Evolutionary conservation across 2,329 filamentous ascomycete genomes (phyloP).

Genomic region (Calycina herbarum): DNA sequence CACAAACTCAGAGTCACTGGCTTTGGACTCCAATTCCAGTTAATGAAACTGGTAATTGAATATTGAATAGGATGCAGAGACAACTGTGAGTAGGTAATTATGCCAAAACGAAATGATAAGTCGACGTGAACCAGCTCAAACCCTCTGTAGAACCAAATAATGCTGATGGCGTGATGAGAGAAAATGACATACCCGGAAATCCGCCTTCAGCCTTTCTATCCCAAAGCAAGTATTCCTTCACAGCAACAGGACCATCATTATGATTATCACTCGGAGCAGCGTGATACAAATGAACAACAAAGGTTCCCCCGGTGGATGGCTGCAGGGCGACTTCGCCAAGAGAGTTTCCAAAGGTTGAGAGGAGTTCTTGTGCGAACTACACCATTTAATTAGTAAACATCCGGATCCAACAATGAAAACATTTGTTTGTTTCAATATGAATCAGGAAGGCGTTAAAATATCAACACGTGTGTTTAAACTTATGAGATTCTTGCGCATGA

Average conservation of each 20-base stretch:
- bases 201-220: conserved; percentile 84
- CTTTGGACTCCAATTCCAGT: too few species aligned
- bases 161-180: background rate
- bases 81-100: too few species aligned
- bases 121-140: background rate
- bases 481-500: background rate
- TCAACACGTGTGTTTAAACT: conserved; percentile 12
- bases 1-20: too few species aligned
- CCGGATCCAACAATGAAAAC: background rate
- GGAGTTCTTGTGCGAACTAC: conserved; percentile 89
- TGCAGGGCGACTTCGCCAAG: conserved; percentile 87
- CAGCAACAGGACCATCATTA: conserved; percentile 25
- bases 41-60: too few species aligned
- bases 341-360: conserved; percentile 83
- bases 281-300: conserved; percentile 67
- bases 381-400: background rate
- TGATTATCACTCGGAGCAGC: conserved; percentile 15
- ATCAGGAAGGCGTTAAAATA: background rate
- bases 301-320: conserved; percentile 81
- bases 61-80: too few species aligned
- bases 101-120: too few species aligned
- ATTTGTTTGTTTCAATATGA: background rate
- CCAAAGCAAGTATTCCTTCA: conserved; percentile 68
- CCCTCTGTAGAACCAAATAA: background rate
- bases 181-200: conserved; percentile 66